Conservation (phyloP, 1,284 basidiomycete genomes). For the Cryptococcus jaspeensis region DNA sequence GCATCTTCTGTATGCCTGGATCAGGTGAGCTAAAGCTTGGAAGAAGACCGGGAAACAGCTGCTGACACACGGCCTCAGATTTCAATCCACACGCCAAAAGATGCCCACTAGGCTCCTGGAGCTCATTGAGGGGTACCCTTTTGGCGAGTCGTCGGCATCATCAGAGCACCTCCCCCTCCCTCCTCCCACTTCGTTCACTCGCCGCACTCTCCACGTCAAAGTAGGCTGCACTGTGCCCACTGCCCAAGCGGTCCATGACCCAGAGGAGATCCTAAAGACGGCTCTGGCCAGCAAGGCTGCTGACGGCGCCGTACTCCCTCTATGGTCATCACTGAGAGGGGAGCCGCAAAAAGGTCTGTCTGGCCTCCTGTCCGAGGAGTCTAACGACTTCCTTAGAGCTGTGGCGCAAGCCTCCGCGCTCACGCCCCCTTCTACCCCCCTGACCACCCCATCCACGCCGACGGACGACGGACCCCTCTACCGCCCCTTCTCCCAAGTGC, state of each 20-base stretch:
- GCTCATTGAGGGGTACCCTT: slow-evolving; percentile 40
- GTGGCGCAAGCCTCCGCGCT: neutral
- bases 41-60: neutral
- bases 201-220: slow-evolving; percentile 30
- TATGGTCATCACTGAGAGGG: slow-evolving; percentile 6
- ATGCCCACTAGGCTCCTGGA: slow-evolving; percentile 35
- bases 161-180: slow-evolving; percentile 28
- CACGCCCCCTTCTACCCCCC: slow-evolving; percentile 1
- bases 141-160: slow-evolving; percentile 29
- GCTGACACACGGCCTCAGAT: slow-evolving; percentile 12
- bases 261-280: slow-evolving; percentile 4
- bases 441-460: slow-evolving; percentile 4
- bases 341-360: neutral
- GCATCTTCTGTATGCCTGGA: slow-evolving; percentile 43
- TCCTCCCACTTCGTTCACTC: slow-evolving; percentile 32
- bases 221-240: slow-evolving; percentile 4
- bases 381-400: slow-evolving; percentile 19
- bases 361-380: slow-evolving; percentile 20
- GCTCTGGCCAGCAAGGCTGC: neutral
- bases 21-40: slow-evolving; percentile 26
- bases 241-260: neutral
- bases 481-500: slow-evolving; percentile 18
- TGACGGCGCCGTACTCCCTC: slow-evolving; percentile 1
- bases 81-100: slow-evolving; percentile 34
- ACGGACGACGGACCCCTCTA: slow-evolving; percentile 11